Conservation (phyloP, 2,329 filamentous ascomycete species). For the Microascus cirrosus region DNA sequence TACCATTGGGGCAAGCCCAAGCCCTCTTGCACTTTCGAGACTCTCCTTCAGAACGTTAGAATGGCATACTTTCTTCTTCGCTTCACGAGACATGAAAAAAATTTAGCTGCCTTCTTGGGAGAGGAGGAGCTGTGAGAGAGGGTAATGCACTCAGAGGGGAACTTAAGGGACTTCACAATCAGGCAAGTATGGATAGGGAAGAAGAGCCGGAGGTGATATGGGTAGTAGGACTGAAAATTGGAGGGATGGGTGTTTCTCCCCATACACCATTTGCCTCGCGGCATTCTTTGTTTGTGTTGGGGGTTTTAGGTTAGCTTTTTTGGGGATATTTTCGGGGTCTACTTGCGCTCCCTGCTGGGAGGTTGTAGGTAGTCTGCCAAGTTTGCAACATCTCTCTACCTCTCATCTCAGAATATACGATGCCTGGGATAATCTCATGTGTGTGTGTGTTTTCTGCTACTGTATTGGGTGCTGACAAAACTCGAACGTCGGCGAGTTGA, state of each 20-base stretch:
- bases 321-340: background rate
- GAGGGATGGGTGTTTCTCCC: background rate
- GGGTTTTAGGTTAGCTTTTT: background rate
- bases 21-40: background rate
- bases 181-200: background rate
- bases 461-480: no score
- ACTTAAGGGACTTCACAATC: background rate
- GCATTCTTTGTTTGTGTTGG: conserved; percentile 23
- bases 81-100: conserved; percentile 4
- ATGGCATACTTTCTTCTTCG: conserved; percentile 8
- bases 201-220: background rate
- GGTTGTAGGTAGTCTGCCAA: background rate
- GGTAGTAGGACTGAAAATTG: background rate
- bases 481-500: no score
- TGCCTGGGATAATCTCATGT: background rate
- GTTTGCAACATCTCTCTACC: background rate
- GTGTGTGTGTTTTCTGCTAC: background rate
- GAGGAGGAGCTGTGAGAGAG: background rate
- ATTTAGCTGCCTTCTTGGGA: conserved; percentile 1
- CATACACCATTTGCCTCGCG: conserved; percentile 26
- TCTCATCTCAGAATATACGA: background rate
- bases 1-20: background rate
- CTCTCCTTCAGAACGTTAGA: conserved; percentile 1
- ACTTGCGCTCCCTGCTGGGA: background rate
- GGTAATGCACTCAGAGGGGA: background rate